Evolutionary conservation across 2,329 filamentous ascomycete genomes (phyloP), one percentile per base, ranked within the genome.

Genomic region (Hymenoscyphus repandus): DNA sequence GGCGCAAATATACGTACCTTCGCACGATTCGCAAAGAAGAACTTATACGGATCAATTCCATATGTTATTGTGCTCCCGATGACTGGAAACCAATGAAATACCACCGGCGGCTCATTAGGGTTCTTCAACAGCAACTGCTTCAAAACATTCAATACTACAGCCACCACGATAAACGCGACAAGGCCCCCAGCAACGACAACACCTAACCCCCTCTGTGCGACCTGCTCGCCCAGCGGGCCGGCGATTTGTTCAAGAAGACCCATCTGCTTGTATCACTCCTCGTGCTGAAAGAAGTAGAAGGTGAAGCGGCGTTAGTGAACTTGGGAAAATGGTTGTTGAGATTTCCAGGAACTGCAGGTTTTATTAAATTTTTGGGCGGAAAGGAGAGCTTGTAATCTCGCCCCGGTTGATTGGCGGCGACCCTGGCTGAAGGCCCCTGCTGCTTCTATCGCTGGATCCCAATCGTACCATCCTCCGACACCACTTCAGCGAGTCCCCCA

Each of bases 1-100:
- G 32, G 13, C 7, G 11, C 17, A 12, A 20, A 22, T 15, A 22
- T 13, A 68, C 72, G 55, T 64, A 90, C 88, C 84, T 95, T 95
- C 63, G 79, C 76, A 62, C 83, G 67, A 76, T 83, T 79, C 62
- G 76, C 62, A 60, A 79, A 80, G 74, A 96, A 96, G 78, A 96
- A 97, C 46, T 75, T 77, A 65, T 89, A 91, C 13, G 92, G 92
- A 65, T 97, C 90, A 71, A 96, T 96, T 69, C 92, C 92, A 72
- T 97, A 99, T 40, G 82, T 88, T 63, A 97, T 76, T 53, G 93
- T 96, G 74, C 86, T 96, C 58, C 92, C 92, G 64, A 99, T 78
- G 60, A 95, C 72, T 52, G 88, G 88, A 64, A 92, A 77, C 80
- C 81, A 88, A 69, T 90, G 86, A 69, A 91, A 92, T 55, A 92